Base-by-base conservation (phyloP, 2,329 filamentous ascomycete species). In the Drechmeria coniospora region DNA sequence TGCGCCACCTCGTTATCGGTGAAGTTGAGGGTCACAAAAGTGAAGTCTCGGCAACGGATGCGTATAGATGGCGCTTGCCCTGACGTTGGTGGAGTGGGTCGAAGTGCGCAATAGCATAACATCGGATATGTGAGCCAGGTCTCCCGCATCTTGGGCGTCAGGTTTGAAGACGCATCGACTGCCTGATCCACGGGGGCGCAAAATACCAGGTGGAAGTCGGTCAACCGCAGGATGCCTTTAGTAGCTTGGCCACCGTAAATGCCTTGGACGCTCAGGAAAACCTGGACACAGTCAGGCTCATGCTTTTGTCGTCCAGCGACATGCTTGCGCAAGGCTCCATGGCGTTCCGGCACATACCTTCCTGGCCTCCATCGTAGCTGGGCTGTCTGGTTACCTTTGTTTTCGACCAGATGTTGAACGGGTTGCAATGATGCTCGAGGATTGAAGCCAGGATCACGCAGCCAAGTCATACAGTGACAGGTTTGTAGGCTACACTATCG, bases 51-150 rank as follows among this genome's bases (percentile, higher is more conserved):
- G 48, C 86, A 84, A 29, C 84, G 76, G 35, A 98, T 60, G 28
- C 87, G 78, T 46, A 98, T 83, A 3, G 81, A 80, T 5, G 86
- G 83, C 18, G 74, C 68, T 35, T 83, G 68, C 27, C 73, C 68
- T 32, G 79, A 78, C 9, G 65, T 61, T 6, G 71, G 64, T 12
- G 79, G 76, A 25, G 76, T 74, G 16, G 83, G 79, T 33, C 82
- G 73, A 39, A 87, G 73, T 15, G 68, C 72, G 55, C 86, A 93
- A 44, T 76, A 71, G 22, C 71, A 71, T 44, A 98, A 82, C 54
- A 95, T 86, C 15, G 87, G 86, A 53, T 86, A 98, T 11, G 90
- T 86, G 30, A 95, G 82, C 81, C 87, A 98, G 47, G 80, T 71
- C 53, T 93, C 81, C 47, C 74, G 54, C 27, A 44, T 43, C 35